Conservation (phyloP, 1,284 basidiomycete species). For the Exobasidium cylindrosporum region DNA sequence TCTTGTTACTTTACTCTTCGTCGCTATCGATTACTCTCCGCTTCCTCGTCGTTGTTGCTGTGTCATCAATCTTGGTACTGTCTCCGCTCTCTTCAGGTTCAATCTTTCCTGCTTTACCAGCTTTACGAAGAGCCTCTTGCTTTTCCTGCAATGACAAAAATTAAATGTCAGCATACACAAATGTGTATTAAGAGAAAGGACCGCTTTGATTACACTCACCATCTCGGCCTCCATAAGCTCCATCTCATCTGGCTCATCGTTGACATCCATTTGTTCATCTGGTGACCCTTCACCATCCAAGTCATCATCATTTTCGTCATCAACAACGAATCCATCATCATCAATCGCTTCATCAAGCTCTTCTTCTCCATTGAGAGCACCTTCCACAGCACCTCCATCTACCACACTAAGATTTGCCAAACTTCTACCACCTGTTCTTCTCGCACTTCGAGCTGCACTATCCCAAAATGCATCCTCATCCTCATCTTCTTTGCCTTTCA, state of each 20-base stretch:
- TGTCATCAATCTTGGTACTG: not conserved
- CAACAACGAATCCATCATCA: slow-evolving; percentile 15
- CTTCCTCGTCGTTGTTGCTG: not conserved
- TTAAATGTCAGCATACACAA: too few relatives aligned
- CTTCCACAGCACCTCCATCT: not conserved
- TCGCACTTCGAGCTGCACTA: slow-evolving; percentile 8
- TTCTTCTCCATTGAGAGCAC: not conserved
- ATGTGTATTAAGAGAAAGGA: too few relatives aligned
- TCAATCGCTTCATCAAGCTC: not conserved
- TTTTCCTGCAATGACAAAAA: slow-evolving; percentile 1
- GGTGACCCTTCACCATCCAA: slow-evolving; percentile 7
- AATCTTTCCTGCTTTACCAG: not conserved
- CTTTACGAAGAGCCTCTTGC: slow-evolving; percentile 4
- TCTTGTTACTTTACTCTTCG: not conserved
- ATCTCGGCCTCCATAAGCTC: slow-evolving; percentile 10
- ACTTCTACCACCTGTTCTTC: not conserved
- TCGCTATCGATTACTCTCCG: slow-evolving; percentile 4
- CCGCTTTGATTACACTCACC: slow-evolving; percentile 1
- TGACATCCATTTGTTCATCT: slow-evolving; percentile 6
- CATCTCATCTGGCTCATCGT: slow-evolving; percentile 18
- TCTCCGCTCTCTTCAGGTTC: not conserved
- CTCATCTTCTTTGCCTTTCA: slow-evolving; percentile 3
- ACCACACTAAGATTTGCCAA: not conserved
- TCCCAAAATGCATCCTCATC: slow-evolving; percentile 14
- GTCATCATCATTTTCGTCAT: slow-evolving; percentile 12